Base-by-base conservation (phyloP, 1,139 yeast species). In the Suhomyces maxii region DNA sequence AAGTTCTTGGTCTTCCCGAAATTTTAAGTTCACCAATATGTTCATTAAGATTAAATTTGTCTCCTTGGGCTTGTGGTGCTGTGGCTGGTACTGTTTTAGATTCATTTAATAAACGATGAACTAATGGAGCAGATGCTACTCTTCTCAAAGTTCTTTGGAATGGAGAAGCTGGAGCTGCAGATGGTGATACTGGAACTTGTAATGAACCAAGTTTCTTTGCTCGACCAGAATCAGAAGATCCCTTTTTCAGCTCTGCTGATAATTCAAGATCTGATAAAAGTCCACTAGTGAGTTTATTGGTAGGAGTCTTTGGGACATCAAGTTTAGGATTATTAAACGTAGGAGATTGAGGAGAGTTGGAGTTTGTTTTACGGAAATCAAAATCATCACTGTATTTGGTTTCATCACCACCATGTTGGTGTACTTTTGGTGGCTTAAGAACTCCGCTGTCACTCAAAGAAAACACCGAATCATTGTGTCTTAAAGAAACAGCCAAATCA, bases 121-220 rank as follows among this genome's bases (percentile, higher is more conserved):
- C 86, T 45, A 86, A 70, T 2, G 95, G 95, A 0, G 95, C 95
- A 0, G 95, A 87, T 0, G 95, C 91, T 2, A 86, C 95, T 47
- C 95, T 72, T 50, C 93, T 71, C 28, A 87, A 69, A 6, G 82
- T 81, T 45, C 79, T 69, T 45, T 76, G 85, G 57, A 81, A 72
- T 3, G 76, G 65, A 8, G 47, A 44, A 2, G 44, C 11, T 3
- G 44, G 43, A 10, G 33, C 31, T 36, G 9, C 37, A 4, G 26
- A 28, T 10, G 37, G 23, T 25, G 26, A 13, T 26, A n/a, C 26
- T 7, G n/a, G 37, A 13, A 35, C 26, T 23, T 13, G 37, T n/a
- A 14, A 11, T 18, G 37, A 35, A 9, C 12, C 35, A 33, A 4
- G 12, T 12, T 33, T 33, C 9, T n/a, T 26, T 18, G 13, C 23